Conservation (phyloP, 2,329 filamentous ascomycete species). For the Claviceps cyperi region DNA sequence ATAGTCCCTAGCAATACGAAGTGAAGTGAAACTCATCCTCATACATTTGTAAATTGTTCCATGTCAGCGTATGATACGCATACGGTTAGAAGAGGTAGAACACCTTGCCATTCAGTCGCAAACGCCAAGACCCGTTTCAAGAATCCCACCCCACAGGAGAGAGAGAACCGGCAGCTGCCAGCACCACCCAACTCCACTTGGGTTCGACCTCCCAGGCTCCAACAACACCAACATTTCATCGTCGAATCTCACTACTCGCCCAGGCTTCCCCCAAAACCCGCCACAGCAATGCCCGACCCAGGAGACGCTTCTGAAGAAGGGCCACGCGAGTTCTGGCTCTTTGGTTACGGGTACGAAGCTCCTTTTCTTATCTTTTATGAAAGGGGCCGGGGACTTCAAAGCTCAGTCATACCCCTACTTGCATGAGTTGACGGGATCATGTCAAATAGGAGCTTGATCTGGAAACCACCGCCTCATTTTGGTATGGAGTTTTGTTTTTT, state of each 20-base stretch:
- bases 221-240: neutral
- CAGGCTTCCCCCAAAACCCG: neutral
- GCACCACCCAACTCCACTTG: too few species aligned
- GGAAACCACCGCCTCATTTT: conserved; percentile 93
- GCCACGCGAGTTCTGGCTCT: conserved; percentile 73
- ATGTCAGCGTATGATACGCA: too few species aligned
- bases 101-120: too few species aligned
- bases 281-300: neutral
- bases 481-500: conserved; percentile 38
- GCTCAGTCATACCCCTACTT: neutral
- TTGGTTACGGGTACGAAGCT: conserved; percentile 75
- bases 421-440: neutral
- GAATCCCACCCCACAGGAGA: too few species aligned
- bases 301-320: conserved; percentile 8
- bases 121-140: too few species aligned
- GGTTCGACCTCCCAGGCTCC: too few species aligned
- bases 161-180: too few species aligned
- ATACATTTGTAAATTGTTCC: too few species aligned
- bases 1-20: too few species aligned
- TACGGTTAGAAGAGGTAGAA: too few species aligned
- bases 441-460: conserved; percentile 63
- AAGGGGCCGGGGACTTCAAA: neutral
- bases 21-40: too few species aligned
- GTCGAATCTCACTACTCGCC: neutral
- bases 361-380: neutral